A percentile compares a stretch with the other conserved stretches of the same genome.
Evolutionary conservation across 768 basidiomycete species (phyloP).

Genomic region (Baorangia bicolor): DNA sequence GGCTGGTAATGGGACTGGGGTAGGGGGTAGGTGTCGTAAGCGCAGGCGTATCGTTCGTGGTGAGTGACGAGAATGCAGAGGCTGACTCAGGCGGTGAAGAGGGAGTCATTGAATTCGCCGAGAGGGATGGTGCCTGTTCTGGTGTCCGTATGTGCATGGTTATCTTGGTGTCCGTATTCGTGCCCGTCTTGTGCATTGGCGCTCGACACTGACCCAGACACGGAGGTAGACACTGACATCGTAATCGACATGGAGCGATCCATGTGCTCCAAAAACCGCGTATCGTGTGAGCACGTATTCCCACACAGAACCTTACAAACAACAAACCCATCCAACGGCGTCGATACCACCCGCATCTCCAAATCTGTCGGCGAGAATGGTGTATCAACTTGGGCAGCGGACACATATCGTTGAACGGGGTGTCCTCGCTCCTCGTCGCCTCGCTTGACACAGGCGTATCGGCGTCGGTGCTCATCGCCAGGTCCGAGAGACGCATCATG

Average conservation of each 20-base stretch:
- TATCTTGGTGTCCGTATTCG: no score
- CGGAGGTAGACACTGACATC: conserved; percentile 7
- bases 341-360: no score
- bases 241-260: conserved; percentile 10
- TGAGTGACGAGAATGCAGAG: conserved; percentile 14
- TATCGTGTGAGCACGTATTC: no score
- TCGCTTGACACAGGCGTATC: conserved; percentile 11
- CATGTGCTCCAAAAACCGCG: no score
- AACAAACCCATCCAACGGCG: no score
- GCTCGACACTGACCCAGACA: conserved; percentile 6
- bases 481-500: conserved; percentile 17
- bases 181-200: no score
- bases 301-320: no score
- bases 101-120: no score
- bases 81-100: conserved; percentile 22
- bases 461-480: conserved; percentile 2
- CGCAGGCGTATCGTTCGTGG: conserved; percentile 18
- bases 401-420: conserved; percentile 20
- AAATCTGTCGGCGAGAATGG: no score
- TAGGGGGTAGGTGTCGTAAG: conserved; percentile 28
- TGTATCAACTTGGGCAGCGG: conserved; percentile 15
- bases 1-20: not conserved
- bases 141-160: no score
- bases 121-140: conserved; percentile 7
- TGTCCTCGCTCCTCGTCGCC: conserved; percentile 2